Percentiles rank a stretch among this genome's conserved stretches.
phyloP scores from a whole-genome alignment of 2,329 filamentous ascomycete genomes.

The Trichoderma sp. region DNA sequence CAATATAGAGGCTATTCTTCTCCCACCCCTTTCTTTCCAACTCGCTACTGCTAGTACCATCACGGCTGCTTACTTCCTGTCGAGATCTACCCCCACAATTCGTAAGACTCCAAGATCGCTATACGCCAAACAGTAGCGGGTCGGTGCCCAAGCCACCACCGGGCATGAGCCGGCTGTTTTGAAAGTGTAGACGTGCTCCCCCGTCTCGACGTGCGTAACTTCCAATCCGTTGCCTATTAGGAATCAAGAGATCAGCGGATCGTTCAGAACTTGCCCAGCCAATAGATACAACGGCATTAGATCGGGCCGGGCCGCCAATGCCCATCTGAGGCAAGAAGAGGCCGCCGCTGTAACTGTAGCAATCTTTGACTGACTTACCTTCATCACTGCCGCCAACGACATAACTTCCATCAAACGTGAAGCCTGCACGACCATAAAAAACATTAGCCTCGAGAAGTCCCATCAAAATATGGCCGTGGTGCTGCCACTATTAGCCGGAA shows the following conservation, averaged over 20 bases:
- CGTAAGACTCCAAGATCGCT: constrained; percentile 70
- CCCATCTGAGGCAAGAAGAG: background rate
- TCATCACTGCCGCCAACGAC: constrained; percentile 76
- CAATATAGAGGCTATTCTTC: background rate
- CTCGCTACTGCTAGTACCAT: background rate
- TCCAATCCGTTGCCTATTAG: constrained; percentile 62
- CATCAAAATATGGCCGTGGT: background rate
- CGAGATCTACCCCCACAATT: constrained; percentile 65
- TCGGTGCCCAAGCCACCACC: constrained; percentile 76
- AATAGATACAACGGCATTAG: constrained; percentile 7
- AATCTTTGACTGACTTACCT: constrained; percentile 46
- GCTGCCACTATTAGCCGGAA: background rate
- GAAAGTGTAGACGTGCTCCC: constrained; percentile 71
- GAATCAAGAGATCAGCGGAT: constrained; percentile 9
- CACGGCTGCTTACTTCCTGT: constrained; percentile 41
- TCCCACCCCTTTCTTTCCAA: background rate
- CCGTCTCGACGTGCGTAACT: constrained; percentile 73
- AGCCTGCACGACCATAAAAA: constrained; percentile 53
- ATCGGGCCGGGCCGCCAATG: constrained; percentile 14
- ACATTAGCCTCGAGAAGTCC: background rate
- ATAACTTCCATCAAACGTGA: constrained; percentile 78
- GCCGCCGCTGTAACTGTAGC: background rate
- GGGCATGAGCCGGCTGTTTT: constrained; percentile 68
- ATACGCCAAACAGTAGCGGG: constrained; percentile 74
- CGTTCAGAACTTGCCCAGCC: constrained; percentile 8